These are phyloP conservation scores for Dactylellina leptospora DNA, from an alignment of 2,329 filamentous ascomycete genomes.

Conservation along the genomic window DNA sequence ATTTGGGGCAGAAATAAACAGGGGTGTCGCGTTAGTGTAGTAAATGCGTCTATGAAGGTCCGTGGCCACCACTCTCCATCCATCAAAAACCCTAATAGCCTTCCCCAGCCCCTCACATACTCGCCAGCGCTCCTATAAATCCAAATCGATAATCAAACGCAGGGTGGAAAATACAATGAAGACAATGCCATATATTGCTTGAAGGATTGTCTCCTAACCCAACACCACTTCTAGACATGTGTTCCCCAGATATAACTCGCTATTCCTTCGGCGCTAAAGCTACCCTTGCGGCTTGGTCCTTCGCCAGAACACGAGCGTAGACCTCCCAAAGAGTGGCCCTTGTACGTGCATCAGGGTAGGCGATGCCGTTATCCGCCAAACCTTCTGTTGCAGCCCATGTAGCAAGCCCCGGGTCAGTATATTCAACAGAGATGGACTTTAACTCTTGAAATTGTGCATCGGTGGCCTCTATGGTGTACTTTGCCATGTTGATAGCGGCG, in stretches of 20 bases:
- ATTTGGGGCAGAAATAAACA: too few species aligned
- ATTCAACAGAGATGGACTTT: not conserved
- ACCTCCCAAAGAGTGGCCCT: not conserved
- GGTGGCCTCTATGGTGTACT: not conserved
- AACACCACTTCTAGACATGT: too few species aligned
- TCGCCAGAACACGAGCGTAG: not conserved
- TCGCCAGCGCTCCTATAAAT: too few species aligned
- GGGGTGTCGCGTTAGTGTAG: too few species aligned
- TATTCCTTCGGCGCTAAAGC: not conserved
- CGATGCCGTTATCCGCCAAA: not conserved
- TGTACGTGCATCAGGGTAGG: not conserved
- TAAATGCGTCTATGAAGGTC: too few species aligned
- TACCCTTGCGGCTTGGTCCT: not conserved
- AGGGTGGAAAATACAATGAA: too few species aligned
- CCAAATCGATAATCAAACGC: too few species aligned
- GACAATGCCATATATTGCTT: too few species aligned
- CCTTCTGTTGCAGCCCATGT: not conserved
- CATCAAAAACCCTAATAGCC: too few species aligned
- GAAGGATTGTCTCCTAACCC: too few species aligned
- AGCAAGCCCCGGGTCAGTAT: not conserved
- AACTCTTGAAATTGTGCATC: not conserved
- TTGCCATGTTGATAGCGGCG: not conserved
- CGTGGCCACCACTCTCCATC: too few species aligned
- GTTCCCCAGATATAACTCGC: not conserved
- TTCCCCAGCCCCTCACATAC: too few species aligned